A percentile compares a stretch with the other conserved stretches of the same genome.
These are phyloP conservation scores for Bruguiera parviflora DNA, from an alignment of 345 rosid genomes.

Conservation along the genomic window DNA sequence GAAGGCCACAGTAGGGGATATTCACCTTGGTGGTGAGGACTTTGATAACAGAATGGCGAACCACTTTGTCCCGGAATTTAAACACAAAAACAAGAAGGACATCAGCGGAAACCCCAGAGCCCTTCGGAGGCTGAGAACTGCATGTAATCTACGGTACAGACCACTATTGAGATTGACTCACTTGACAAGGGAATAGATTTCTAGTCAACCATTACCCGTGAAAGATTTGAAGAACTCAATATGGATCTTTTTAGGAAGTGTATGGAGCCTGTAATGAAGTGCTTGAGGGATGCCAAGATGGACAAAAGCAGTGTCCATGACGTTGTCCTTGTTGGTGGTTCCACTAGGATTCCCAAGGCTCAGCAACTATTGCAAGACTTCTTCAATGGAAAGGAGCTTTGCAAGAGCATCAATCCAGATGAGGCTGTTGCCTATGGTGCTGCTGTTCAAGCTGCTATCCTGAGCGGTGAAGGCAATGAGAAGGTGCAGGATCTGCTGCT, in stretches of 20 bases:
- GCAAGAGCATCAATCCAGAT: constrained; percentile 31
- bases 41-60: constrained; percentile 26
- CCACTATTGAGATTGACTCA: constrained; percentile 29
- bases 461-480: constrained; percentile 22
- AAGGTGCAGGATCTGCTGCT: constrained; percentile 24
- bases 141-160: constrained; percentile 27
- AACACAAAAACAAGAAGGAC: constrained; percentile 24
- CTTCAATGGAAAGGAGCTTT: constrained; percentile 26
- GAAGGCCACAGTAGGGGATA: constrained; percentile 21
- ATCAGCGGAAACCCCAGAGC: constrained; percentile 29
- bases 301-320: constrained; percentile 23
- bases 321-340: constrained; percentile 26
- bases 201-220: constrained; percentile 18
- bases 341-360: constrained; percentile 23
- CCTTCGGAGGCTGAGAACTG: constrained; percentile 25
- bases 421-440: constrained; percentile 48
- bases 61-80: constrained; percentile 23
- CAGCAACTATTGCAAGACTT: constrained; percentile 28
- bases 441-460: constrained; percentile 29
- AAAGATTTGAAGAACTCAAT: constrained; percentile 24
- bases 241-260: constrained; percentile 28
- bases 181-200: constrained; percentile 27
- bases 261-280: constrained; percentile 26
- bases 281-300: constrained; percentile 29
- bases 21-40: constrained; percentile 24